Evolutionary conservation across 495 filamentous ascomycete species (phyloP).

Genomic region (Penicillium longicatenatum): DNA sequence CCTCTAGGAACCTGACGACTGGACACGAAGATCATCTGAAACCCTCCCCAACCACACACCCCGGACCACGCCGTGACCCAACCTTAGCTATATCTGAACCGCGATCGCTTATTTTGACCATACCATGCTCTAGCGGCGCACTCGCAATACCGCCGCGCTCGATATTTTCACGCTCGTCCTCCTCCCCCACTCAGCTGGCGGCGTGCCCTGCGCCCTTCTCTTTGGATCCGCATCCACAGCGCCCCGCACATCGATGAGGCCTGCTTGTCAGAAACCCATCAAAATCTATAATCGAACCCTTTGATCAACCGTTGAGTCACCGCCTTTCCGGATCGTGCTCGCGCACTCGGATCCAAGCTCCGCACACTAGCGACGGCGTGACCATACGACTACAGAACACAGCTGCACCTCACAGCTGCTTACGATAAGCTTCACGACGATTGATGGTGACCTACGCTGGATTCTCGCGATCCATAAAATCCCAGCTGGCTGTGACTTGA

Average conservation of each 20-base stretch:
- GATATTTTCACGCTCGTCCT: not conserved
- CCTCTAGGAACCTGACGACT: not conserved
- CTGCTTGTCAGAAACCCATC: not conserved
- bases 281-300: not conserved
- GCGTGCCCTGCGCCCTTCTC: slow-evolving; percentile 8
- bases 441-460: slow-evolving; percentile 28
- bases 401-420: slow-evolving; percentile 14
- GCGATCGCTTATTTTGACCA: slow-evolving; percentile 5
- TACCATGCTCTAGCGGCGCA: slow-evolving; percentile 8
- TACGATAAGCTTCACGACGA: slow-evolving; percentile 10
- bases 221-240: slow-evolving; percentile 8
- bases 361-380: slow-evolving; percentile 18
- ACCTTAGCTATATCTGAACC: not conserved
- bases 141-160: not conserved
- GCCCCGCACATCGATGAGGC: slow-evolving; percentile 18
- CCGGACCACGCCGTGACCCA: not conserved
- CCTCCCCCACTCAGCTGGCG: slow-evolving; percentile 7
- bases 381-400: slow-evolving; percentile 17
- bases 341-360: slow-evolving; percentile 19
- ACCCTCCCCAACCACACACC: not conserved
- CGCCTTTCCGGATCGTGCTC: not conserved
- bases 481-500: slow-evolving; percentile 28
- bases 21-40: slow-evolving; percentile 5
- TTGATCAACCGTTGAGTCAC: not conserved
- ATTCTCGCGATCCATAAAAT: slow-evolving; percentile 11